phyloP scores from a whole-genome alignment of 768 basidiomycete species.

The Leccinum aurantiacum region DNA sequence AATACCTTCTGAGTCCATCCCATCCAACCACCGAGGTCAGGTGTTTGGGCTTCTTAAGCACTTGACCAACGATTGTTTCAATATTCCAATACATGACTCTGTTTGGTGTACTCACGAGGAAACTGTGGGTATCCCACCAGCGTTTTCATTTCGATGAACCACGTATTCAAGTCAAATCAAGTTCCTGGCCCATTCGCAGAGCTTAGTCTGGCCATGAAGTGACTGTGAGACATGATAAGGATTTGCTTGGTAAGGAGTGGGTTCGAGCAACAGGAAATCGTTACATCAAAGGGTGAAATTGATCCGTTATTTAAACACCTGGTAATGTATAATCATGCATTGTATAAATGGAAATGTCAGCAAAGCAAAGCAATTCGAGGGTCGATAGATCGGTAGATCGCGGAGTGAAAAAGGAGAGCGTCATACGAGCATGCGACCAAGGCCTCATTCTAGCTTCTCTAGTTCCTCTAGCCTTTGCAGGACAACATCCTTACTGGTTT shows the following conservation, averaged over 20 bases:
- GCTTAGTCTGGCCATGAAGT: neutral
- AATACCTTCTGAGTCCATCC: neutral
- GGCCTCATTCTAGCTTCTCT: constrained; percentile 81
- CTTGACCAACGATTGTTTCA: neutral
- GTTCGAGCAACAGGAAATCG: neutral
- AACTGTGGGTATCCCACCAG: neutral
- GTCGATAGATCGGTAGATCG: constrained; percentile 7
- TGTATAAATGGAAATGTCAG: constrained; percentile 14
- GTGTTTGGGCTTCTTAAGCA: neutral
- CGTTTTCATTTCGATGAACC: neutral
- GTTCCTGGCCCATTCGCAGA: neutral
- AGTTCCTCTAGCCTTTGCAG: constrained; percentile 85
- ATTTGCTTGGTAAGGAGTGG: neutral
- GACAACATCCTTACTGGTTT: constrained; percentile 97
- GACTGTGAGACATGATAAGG: neutral
- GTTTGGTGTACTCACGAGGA: constrained; percentile 7
- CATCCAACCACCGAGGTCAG: neutral
- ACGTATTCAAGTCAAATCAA: neutral
- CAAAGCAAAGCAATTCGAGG: constrained; percentile 9
- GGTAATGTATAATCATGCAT: neutral
- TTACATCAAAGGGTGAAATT: neutral
- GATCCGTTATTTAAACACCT: constrained; percentile 1
- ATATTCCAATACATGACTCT: neutral
- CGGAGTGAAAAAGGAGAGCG: constrained; percentile 4
- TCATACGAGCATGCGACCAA: constrained; percentile 10